Conservation (phyloP, 495 filamentous ascomycete genomes). For the Thozetella sp. region DNA sequence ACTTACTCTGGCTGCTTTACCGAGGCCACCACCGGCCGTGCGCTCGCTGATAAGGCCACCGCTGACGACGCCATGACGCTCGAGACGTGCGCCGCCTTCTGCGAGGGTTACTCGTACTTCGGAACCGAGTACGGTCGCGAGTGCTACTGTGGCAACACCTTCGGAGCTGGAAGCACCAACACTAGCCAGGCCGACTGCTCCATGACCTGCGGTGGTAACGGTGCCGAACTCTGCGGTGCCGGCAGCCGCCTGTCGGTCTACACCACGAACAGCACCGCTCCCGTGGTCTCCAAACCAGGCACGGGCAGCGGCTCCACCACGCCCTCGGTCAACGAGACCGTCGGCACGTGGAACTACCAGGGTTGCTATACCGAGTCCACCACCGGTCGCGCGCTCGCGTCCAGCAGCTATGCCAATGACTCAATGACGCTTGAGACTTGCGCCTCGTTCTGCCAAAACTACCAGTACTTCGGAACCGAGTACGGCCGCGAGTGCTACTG, state of each 20-base stretch:
- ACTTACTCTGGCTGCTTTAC: conserved; percentile 34
- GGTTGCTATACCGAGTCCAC: conserved; percentile 33
- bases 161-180: conserved; percentile 25
- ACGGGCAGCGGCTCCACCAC: conserved; percentile 4
- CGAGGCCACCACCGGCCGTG: conserved; percentile 38
- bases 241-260: conserved; percentile 44
- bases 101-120: conserved; percentile 45
- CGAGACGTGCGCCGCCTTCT: conserved; percentile 53
- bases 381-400: conserved; percentile 48
- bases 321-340: not conserved
- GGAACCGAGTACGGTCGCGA: conserved; percentile 65
- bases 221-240: conserved; percentile 34
- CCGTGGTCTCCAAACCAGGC: conserved; percentile 17
- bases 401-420: conserved; percentile 40
- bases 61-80: conserved; percentile 51
- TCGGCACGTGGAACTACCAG: conserved; percentile 24
- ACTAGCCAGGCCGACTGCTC: conserved; percentile 35
- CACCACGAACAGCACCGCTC: conserved; percentile 14
- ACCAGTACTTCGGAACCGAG: conserved; percentile 57
- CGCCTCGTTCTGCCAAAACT: conserved; percentile 46
- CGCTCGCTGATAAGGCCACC: conserved; percentile 48
- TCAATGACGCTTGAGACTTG: conserved; percentile 59
- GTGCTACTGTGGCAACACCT: conserved; percentile 59
- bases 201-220: conserved; percentile 42
- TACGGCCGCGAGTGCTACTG: conserved; percentile 57